A percentile compares a stretch with the other conserved stretches of the same genome.
phyloP scores from a whole-genome alignment of 2,329 filamentous ascomycete genomes.

The Aspergillus sp. region DNA sequence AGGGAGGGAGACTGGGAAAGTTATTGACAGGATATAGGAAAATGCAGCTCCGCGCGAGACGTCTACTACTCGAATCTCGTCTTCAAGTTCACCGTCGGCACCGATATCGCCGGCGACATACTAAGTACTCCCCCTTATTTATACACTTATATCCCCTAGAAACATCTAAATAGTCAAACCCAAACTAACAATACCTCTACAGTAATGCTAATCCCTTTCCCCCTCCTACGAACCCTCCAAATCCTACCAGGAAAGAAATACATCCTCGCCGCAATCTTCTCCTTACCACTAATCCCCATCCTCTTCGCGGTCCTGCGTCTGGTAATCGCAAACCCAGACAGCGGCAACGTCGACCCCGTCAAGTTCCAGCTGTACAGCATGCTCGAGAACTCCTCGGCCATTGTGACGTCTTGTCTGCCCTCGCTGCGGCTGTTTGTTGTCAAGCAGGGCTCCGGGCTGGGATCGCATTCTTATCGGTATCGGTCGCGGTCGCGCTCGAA shows the following conservation, averaged over 20 bases:
- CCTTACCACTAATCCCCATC: background rate
- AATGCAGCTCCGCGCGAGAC: background rate
- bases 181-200: background rate
- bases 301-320: conserved; percentile 1
- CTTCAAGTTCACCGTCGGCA: conserved; percentile 6
- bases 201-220: conserved; percentile 4
- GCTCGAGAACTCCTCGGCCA: conserved; percentile 2
- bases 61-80: conserved; percentile 4
- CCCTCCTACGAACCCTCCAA: background rate
- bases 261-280: background rate
- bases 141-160: too few species aligned
- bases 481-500: background rate
- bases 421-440: background rate
- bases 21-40: background rate
- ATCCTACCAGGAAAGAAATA: background rate
- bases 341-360: conserved; percentile 1
- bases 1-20: background rate
- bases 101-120: conserved; percentile 1
- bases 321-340: background rate
- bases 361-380: conserved; percentile 3
- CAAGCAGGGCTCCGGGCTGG: background rate
- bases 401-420: background rate
- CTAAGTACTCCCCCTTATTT: background rate
- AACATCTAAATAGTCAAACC: background rate
- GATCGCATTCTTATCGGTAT: background rate